These are phyloP conservation scores for Phyllachora maydis DNA, from an alignment of 2,329 filamentous ascomycete genomes.

Conservation along the genomic window DNA sequence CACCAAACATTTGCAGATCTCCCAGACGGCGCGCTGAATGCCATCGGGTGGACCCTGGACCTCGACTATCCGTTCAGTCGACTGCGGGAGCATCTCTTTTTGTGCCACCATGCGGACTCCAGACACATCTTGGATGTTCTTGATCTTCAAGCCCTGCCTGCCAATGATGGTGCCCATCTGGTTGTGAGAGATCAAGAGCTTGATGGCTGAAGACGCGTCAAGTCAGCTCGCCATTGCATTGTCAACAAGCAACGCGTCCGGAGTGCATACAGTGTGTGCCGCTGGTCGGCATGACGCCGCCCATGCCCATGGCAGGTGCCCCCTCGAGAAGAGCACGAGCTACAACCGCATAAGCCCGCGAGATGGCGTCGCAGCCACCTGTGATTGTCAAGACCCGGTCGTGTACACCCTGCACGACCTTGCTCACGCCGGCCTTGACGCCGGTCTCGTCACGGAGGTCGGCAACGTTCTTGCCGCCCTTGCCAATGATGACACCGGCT, in stretches of 20 bases:
- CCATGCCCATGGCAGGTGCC: conserved; percentile 90
- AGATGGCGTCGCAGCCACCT: conserved; percentile 69
- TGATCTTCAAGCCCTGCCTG: conserved; percentile 91
- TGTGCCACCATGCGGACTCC: conserved; percentile 98
- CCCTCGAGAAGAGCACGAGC: conserved; percentile 82
- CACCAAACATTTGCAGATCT: conserved; percentile 95
- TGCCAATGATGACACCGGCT: conserved; percentile 96
- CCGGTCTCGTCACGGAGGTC: conserved; percentile 94
- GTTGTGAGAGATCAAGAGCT: conserved; percentile 96
- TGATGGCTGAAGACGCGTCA: conserved; percentile 46
- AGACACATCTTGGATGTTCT: conserved; percentile 93
- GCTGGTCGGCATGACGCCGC: conserved; percentile 68
- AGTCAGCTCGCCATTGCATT: conserved; percentile 7
- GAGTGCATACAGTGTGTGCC: conserved; percentile 76
- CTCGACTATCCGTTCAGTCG: conserved; percentile 93
- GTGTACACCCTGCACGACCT: conserved; percentile 93
- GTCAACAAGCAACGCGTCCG: neutral
- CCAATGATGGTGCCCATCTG: conserved; percentile 99
- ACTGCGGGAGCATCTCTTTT: conserved; percentile 98
- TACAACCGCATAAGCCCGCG: conserved; percentile 84
- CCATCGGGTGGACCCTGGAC: conserved; percentile 88
- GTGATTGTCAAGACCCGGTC: conserved; percentile 94
- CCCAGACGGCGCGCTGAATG: conserved; percentile 92
- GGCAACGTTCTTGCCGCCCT: conserved; percentile 94
- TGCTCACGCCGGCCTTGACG: conserved; percentile 95